These are phyloP conservation scores for Bullera alba DNA, from an alignment of 768 basidiomycete species.

Conservation along the genomic window DNA sequence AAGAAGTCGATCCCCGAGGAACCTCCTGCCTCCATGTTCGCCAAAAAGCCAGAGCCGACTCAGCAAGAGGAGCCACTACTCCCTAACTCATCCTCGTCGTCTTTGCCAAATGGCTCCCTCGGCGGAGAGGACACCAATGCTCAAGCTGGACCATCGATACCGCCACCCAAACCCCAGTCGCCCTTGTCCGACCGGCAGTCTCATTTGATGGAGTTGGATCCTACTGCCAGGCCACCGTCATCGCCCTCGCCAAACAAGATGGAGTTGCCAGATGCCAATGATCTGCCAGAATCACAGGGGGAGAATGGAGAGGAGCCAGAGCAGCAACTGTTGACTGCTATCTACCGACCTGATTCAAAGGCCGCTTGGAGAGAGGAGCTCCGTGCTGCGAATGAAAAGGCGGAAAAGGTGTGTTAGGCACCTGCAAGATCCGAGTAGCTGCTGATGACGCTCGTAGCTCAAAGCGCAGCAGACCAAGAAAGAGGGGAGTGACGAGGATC, in stretches of 20 bases:
- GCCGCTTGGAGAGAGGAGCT: constrained; percentile 73
- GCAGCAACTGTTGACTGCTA: constrained; percentile 51
- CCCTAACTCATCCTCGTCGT: neutral
- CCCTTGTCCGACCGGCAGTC: too few species aligned
- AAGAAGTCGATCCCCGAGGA: constrained; percentile 26
- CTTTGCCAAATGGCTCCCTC: neutral
- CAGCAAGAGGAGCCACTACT: neutral
- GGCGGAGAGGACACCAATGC: neutral
- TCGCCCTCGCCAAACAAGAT: constrained; percentile 19
- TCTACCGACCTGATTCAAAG: constrained; percentile 78
- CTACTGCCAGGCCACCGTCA: constrained; percentile 27
- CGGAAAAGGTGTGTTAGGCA: constrained; percentile 29
- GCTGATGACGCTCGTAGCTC: neutral
- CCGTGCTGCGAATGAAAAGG: constrained; percentile 42
- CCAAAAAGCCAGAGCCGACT: neutral
- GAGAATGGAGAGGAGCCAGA: constrained; percentile 9
- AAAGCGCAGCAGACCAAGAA: neutral
- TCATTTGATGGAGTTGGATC: constrained; percentile 7
- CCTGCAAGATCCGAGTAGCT: neutral
- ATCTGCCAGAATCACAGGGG: constrained; percentile 42
- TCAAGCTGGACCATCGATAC: neutral
- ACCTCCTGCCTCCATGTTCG: neutral
- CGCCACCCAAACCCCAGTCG: neutral
- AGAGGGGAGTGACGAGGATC: constrained; percentile 36
- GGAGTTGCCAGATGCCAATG: constrained; percentile 41